A percentile compares a stretch with the other conserved stretches of the same genome.
Evolutionary conservation across 495 filamentous ascomycete genomes (phyloP).

Genomic region (Trichoderma erinaceum): DNA sequence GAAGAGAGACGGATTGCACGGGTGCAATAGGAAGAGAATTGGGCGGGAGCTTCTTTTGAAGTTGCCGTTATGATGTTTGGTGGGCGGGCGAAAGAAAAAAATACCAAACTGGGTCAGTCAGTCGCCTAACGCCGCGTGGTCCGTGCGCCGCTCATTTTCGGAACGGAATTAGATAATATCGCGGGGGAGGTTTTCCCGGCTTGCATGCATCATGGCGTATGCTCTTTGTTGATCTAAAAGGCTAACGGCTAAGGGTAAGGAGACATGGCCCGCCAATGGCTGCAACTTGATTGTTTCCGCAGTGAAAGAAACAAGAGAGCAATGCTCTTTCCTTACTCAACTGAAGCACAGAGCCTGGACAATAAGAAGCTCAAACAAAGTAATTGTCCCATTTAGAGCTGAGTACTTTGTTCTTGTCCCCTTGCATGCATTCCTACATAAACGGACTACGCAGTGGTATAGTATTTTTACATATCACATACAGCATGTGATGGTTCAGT

Average conservation of each 20-base stretch:
- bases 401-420: neutral
- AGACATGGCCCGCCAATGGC: too few species aligned
- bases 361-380: neutral
- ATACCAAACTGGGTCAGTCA: slow-evolving; percentile 16
- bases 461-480: too few species aligned
- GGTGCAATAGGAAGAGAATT: neutral
- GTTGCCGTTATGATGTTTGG: slow-evolving; percentile 9
- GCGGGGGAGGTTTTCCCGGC: slow-evolving; percentile 11
- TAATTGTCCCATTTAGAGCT: neutral
- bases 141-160: neutral
- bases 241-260: too few species aligned
- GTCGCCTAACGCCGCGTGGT: slow-evolving; percentile 27
- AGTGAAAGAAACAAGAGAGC: too few species aligned
- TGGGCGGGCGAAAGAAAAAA: neutral
- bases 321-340: neutral
- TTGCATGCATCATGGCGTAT: neutral
- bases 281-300: too few species aligned
- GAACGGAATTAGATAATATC: slow-evolving; percentile 9
- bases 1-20: slow-evolving; percentile 6
- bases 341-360: neutral
- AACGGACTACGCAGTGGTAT: too few species aligned
- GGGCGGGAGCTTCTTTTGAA: neutral
- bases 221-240: neutral
- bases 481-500: too few species aligned
- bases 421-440: neutral